phyloP scores from a whole-genome alignment of 2,329 filamentous ascomycete genomes.

The Trichoderma sp. region DNA sequence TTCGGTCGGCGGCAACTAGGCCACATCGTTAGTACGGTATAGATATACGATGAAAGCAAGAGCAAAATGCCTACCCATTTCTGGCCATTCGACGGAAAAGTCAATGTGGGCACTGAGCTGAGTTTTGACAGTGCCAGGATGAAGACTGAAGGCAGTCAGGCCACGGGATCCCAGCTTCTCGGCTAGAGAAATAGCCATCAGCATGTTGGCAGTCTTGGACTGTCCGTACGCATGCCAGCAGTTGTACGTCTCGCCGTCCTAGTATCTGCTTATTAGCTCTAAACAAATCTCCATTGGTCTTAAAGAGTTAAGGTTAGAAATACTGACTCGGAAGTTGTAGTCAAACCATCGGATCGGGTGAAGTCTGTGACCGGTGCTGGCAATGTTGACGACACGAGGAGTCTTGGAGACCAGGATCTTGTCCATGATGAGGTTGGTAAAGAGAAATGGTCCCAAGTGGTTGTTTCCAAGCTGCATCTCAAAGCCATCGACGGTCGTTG shows the following conservation, averaged over 20 bases:
- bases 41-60: not conserved
- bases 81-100: not conserved
- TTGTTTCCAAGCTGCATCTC: constrained; percentile 37
- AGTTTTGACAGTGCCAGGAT: constrained; percentile 35
- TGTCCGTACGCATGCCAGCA: constrained; percentile 7
- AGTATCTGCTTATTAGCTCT: not conserved
- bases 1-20: not conserved
- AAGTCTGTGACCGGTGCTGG: constrained; percentile 40
- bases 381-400: constrained; percentile 42
- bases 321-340: constrained; percentile 38
- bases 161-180: constrained; percentile 31
- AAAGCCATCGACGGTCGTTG: constrained; percentile 36
- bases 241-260: constrained; percentile 15
- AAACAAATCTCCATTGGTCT: not conserved
- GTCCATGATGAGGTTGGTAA: constrained; percentile 38
- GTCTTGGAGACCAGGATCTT: constrained; percentile 27
- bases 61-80: not conserved
- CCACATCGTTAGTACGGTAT: not conserved
- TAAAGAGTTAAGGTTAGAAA: not conserved
- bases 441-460: constrained; percentile 39
- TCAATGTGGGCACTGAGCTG: constrained; percentile 27
- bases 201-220: constrained; percentile 9
- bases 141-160: constrained; percentile 34
- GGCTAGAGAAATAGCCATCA: constrained; percentile 28
- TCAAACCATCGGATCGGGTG: constrained; percentile 43